A percentile compares a stretch with the other conserved stretches of the same genome.
Evolutionary conservation across 495 filamentous ascomycete genomes (phyloP).

Genomic region (Trichodelitschia bisporula): DNA sequence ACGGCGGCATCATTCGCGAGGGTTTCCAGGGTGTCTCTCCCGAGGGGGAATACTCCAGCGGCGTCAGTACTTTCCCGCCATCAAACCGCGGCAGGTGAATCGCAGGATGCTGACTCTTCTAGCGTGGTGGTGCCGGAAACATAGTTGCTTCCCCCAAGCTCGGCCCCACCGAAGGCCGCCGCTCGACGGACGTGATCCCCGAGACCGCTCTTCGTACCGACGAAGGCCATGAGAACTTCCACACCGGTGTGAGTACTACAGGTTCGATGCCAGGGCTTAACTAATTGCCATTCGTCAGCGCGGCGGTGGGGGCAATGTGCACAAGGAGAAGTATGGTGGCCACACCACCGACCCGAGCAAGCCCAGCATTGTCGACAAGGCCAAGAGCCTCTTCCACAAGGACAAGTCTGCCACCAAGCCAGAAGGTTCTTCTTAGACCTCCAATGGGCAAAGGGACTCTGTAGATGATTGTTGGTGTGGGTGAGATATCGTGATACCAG

Average conservation of each 20-base stretch:
- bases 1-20: conserved; percentile 16
- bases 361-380: conserved; percentile 11
- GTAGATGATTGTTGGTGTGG: too few relatives aligned
- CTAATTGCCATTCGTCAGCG: not conserved
- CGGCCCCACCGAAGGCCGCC: conserved; percentile 3
- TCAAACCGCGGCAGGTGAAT: not conserved
- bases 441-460: too few relatives aligned
- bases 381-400: conserved; percentile 11
- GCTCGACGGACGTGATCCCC: conserved; percentile 12
- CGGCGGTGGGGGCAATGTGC: conserved; percentile 1
- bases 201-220: conserved; percentile 11
- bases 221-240: conserved; percentile 15
- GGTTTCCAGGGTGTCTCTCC: conserved; percentile 9
- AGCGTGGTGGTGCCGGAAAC: conserved; percentile 16
- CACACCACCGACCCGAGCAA: not conserved
- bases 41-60: conserved; percentile 8
- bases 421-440: too few relatives aligned
- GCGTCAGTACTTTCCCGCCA: conserved; percentile 5
- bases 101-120: not conserved
- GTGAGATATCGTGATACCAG: too few relatives aligned
- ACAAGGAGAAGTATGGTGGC: conserved; percentile 2
- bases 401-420: too few relatives aligned
- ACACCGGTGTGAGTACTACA: conserved; percentile 14
- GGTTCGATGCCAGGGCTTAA: not conserved
- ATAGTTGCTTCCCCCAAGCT: conserved; percentile 6